Conservation (phyloP, 306 rosid genomes). For the Vigna trinervia region DNA sequence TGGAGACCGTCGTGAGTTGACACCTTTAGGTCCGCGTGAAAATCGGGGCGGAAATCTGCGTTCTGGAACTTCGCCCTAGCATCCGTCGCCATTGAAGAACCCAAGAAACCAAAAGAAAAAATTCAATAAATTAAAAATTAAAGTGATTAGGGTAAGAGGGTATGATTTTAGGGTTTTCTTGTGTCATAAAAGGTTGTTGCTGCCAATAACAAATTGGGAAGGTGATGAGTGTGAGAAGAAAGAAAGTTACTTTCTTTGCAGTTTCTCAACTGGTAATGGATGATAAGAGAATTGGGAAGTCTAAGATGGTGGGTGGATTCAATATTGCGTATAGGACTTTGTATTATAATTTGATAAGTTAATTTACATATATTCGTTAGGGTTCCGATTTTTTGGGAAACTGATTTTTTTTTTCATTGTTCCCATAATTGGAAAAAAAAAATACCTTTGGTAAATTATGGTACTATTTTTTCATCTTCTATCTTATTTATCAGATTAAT, state of each 20-base stretch:
- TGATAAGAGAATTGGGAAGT: slow-evolving; percentile 1
- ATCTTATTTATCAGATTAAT: too few species aligned
- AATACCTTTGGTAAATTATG: too few species aligned
- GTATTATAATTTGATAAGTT: neutral
- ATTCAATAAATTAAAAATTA: neutral
- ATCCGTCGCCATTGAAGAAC: slow-evolving; percentile 68
- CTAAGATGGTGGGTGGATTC: slow-evolving; percentile 9
- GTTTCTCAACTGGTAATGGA: neutral
- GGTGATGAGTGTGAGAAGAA: neutral
- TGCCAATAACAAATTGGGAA: neutral
- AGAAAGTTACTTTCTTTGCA: neutral
- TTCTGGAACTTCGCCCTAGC: slow-evolving; percentile 73
- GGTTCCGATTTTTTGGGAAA: slow-evolving; percentile 46
- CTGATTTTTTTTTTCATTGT: neutral
- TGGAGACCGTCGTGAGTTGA: slow-evolving; percentile 79
- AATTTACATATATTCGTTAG: neutral
- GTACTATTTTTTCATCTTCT: too few species aligned
- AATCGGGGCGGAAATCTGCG: slow-evolving; percentile 73
- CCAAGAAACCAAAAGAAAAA: neutral
- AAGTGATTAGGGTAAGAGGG: neutral
- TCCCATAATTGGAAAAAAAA: too few species aligned
- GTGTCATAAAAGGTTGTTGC: slow-evolving; percentile 35
- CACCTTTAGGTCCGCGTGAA: slow-evolving; percentile 51
- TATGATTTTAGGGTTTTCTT: neutral
- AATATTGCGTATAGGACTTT: slow-evolving; percentile 8